These are phyloP conservation scores for Telfairia occidentalis DNA, from an alignment of 331 rosid species.

Conservation along the genomic window DNA sequence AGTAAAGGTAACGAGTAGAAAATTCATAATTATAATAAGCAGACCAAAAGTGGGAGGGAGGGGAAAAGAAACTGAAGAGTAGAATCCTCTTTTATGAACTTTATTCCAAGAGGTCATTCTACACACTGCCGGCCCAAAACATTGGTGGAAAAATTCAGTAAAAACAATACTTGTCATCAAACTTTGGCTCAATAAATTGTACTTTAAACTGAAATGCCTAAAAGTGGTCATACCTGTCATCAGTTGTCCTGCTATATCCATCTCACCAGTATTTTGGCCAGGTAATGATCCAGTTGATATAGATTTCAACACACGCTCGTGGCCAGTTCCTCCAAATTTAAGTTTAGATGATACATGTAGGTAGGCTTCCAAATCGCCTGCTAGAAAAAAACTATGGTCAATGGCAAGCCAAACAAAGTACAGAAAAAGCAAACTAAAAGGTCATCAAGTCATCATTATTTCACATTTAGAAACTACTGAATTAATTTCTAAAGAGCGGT, in stretches of 20 bases:
- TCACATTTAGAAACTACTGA: neutral
- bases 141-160: neutral
- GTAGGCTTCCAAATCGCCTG: conserved; percentile 64
- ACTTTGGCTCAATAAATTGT: neutral
- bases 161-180: neutral
- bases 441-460: neutral
- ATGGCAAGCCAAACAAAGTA: conserved; percentile 13
- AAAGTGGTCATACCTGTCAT: conserved; percentile 42
- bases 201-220: neutral
- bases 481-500: neutral
- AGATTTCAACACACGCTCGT: conserved; percentile 28
- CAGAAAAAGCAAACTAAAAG: neutral
- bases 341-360: conserved; percentile 69
- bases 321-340: conserved; percentile 54
- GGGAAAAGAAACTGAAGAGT: neutral
- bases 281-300: conserved; percentile 25
- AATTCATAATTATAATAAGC: neutral
- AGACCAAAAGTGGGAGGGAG: neutral
- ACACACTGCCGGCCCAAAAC: neutral
- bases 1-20: neutral
- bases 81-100: neutral
- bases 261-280: conserved; percentile 32
- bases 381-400: conserved; percentile 15
- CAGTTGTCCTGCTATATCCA: conserved; percentile 47
- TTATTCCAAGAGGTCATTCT: neutral